phyloP scores from a whole-genome alignment of 352 stramenopile species.

The Pythium rishiriense region DNA sequence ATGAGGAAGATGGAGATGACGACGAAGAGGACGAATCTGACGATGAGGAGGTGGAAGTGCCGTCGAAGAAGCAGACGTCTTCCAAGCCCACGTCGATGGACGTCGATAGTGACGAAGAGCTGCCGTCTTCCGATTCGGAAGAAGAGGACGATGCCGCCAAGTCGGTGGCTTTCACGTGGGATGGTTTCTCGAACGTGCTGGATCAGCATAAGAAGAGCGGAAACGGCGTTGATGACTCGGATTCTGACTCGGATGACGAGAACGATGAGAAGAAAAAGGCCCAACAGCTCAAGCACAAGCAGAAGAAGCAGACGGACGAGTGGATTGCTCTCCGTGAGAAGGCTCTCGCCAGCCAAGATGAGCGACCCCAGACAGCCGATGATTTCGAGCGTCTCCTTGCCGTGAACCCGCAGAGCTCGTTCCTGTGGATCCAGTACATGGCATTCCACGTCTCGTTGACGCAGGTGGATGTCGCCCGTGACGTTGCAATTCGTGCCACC shows the following conservation, averaged over 20 bases:
- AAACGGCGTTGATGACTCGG: slow-evolving; percentile 43
- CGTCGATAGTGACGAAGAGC: slow-evolving; percentile 49
- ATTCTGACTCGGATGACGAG: slow-evolving; percentile 51
- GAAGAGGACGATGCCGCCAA: slow-evolving; percentile 40
- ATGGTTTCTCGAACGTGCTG: slow-evolving; percentile 81
- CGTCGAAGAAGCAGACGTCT: slow-evolving; percentile 26
- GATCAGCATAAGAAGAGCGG: slow-evolving; percentile 42
- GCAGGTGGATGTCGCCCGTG: slow-evolving; percentile 91
- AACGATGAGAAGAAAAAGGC: slow-evolving; percentile 56
- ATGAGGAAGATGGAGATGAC: slow-evolving; percentile 52
- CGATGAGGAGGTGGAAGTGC: slow-evolving; percentile 45
- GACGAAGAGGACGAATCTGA: slow-evolving; percentile 56
- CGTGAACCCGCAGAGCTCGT: slow-evolving; percentile 93
- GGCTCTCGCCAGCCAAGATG: slow-evolving; percentile 90
- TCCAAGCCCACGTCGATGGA: slow-evolving; percentile 39
- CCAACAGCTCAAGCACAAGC: slow-evolving; percentile 85
- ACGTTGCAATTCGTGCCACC: slow-evolving; percentile 92
- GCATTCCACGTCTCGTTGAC: slow-evolving; percentile 96
- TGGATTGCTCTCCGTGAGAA: slow-evolving; percentile 94
- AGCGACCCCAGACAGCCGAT: slow-evolving; percentile 89
- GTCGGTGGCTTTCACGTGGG: slow-evolving; percentile 85
- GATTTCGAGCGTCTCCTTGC: slow-evolving; percentile 96
- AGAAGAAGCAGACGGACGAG: slow-evolving; percentile 93
- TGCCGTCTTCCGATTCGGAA: slow-evolving; percentile 63
- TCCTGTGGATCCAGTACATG: slow-evolving; percentile 98